Evolutionary conservation across 495 filamentous ascomycete genomes (phyloP), one percentile per base, ranked within the genome.

Genomic region (Penicillium subrubescens): DNA sequence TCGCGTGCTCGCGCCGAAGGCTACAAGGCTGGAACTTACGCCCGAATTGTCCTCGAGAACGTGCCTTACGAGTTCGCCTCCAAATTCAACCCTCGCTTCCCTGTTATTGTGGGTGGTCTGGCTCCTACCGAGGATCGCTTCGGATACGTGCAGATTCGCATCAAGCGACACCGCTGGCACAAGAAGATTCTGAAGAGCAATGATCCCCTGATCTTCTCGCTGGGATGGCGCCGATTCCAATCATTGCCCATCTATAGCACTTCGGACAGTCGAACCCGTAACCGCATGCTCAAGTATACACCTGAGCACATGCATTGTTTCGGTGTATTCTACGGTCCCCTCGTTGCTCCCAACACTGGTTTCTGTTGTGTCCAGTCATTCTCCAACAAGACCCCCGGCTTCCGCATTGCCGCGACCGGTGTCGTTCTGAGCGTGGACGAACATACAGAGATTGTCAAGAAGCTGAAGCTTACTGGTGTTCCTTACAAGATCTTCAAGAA

Each of bases 401-500:
- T 99, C 84, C 89, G 95, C 27, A 90, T 99, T 55, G 90, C 95
- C 5, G 95, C 95, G 10, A 97, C 94, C 7, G 95, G 95, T 39
- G 93, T 94, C 2, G 93, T 99, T 17, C 76, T 97, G 54, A 91
- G 87, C 69, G 96, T 99, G 12, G 95, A 99, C 72, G 92, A 97
- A 75, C 90, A 88, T 50, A 91, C 91, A 0, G 94, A 97, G 71
- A 97, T 99, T 67, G 96, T 98, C 71, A 99, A 99, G 84, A 99
- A 99, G 82, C 87, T 99, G 69, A 99, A 98, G 75, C 85, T 99
- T 31, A 96, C 92, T 17, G 93, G 93, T 66, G 83, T 86, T 31
- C 92, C 95, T 7, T 94, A 92, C 81, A 99, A 98, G 82, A 96
- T 99, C 77, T 99, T 97, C 86, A 96, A 96, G 73, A 99, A 99